These are phyloP conservation scores for Psidium guajava DNA, from an alignment of 345 rosid species.

Conservation along the genomic window DNA sequence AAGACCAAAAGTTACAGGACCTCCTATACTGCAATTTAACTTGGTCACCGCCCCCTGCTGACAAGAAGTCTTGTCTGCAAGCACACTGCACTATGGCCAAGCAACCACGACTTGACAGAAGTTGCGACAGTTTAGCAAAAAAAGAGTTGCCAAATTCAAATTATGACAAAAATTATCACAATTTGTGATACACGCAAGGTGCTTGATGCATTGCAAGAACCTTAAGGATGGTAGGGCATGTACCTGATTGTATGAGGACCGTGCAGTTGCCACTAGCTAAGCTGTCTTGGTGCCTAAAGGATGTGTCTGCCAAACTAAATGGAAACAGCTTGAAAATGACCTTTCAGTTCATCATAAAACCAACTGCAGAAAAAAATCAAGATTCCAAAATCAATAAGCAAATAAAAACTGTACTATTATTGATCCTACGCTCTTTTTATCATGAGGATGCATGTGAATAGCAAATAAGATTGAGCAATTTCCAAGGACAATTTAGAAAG, in stretches of 20 bases:
- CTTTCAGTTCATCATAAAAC: conserved; percentile 52
- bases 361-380: conserved; percentile 31
- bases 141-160: neutral
- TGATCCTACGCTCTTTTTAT: neutral
- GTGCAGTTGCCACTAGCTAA: neutral
- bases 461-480: neutral
- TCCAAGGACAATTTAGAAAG: neutral
- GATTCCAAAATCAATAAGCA: neutral
- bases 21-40: neutral
- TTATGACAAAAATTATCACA: neutral
- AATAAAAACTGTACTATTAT: neutral
- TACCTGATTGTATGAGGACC: conserved; percentile 15
- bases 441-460: neutral
- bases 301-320: conserved; percentile 11
- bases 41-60: neutral
- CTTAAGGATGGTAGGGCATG: neutral
- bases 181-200: neutral
- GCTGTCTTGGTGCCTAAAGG: neutral
- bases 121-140: neutral
- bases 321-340: conserved; percentile 44
- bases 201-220: neutral
- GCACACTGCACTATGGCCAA: neutral
- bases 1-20: neutral
- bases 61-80: neutral
- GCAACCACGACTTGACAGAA: neutral